A percentile compares a stretch with the other conserved stretches of the same genome.
These are phyloP conservation scores for Capronia coronata DNA, from an alignment of 2,329 filamentous ascomycete species.

Conservation along the genomic window DNA sequence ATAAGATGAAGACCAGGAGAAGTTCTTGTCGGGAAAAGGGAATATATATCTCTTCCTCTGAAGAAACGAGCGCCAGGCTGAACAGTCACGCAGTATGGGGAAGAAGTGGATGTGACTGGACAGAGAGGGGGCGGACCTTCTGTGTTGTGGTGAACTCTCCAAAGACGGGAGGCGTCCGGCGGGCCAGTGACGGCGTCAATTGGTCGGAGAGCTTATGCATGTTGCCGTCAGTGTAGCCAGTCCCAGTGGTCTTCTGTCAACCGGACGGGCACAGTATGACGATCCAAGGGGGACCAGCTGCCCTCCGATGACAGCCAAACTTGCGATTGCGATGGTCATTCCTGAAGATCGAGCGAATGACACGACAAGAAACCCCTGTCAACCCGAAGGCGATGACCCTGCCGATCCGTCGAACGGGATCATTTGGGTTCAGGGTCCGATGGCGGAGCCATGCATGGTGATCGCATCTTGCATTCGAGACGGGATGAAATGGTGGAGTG, in stretches of 20 bases:
- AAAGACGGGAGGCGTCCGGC: not conserved
- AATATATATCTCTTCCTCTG: slow-evolving; percentile 6
- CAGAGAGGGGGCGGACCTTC: not conserved
- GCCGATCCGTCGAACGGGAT: slow-evolving; percentile 15
- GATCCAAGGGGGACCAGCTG: slow-evolving; percentile 16
- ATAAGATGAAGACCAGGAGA: not conserved
- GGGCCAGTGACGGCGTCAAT: not conserved
- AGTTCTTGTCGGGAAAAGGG: not conserved
- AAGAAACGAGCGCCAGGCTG: slow-evolving; percentile 7
- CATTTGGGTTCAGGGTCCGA: slow-evolving; percentile 13
- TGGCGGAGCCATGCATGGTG: slow-evolving; percentile 14
- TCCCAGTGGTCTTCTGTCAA: slow-evolving; percentile 1
- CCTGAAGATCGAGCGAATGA: slow-evolving; percentile 13
- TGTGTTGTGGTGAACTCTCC: not conserved
- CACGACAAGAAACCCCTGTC: not conserved
- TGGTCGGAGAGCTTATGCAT: slow-evolving; percentile 9
- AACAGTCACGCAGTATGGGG: not conserved
- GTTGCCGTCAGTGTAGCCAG: slow-evolving; percentile 16
- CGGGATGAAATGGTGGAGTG: not conserved
- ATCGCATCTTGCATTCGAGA: slow-evolving; percentile 17
- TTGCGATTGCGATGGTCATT: slow-evolving; percentile 9
- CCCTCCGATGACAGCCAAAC: slow-evolving; percentile 18
- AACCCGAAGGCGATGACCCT: slow-evolving; percentile 16
- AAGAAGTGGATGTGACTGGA: not conserved
- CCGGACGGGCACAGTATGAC: slow-evolving; percentile 9